Conservation (phyloP, 2,329 filamentous ascomycete species). For the Malbranchea zuffiana region DNA sequence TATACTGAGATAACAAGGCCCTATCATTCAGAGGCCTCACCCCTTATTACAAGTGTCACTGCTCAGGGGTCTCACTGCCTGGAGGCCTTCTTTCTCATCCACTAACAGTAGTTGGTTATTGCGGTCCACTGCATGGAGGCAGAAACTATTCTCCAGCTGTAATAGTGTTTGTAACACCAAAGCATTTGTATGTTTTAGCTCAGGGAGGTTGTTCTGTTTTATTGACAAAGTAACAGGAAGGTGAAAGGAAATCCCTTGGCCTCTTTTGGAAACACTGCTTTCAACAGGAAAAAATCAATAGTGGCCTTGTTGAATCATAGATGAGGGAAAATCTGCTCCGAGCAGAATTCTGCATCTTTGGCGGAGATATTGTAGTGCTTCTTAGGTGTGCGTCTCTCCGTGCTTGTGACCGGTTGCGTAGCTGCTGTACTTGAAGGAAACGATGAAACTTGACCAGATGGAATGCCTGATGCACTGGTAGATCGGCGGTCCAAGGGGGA, state of each 20-base stretch:
- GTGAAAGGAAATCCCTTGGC: conserved; percentile 47
- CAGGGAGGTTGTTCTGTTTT: conserved; percentile 41
- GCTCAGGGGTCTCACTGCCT: no score
- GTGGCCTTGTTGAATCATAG: conserved; percentile 13
- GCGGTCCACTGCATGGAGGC: conserved; percentile 12
- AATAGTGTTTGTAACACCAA: conserved; percentile 49
- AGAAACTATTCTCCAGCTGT: conserved; percentile 35
- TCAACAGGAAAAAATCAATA: conserved; percentile 51
- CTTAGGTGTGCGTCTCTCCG: no score
- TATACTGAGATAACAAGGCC: no score
- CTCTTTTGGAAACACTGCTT: conserved; percentile 48
- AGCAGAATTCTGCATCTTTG: conserved; percentile 33
- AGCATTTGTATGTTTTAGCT: conserved; percentile 52
- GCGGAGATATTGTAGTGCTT: no score
- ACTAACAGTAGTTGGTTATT: conserved; percentile 24
- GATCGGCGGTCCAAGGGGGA: no score
- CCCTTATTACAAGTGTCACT: no score
- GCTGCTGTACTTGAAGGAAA: no score
- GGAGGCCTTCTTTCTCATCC: no score
- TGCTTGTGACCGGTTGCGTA: no score
- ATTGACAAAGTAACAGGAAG: conserved; percentile 45
- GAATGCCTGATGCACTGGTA: no score
- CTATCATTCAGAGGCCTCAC: no score
- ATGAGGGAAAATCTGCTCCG: conserved; percentile 11
- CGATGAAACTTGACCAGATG: no score